These are phyloP conservation scores for Fusarium floridanum DNA, from an alignment of 2,329 filamentous ascomycete genomes.

Conservation along the genomic window DNA sequence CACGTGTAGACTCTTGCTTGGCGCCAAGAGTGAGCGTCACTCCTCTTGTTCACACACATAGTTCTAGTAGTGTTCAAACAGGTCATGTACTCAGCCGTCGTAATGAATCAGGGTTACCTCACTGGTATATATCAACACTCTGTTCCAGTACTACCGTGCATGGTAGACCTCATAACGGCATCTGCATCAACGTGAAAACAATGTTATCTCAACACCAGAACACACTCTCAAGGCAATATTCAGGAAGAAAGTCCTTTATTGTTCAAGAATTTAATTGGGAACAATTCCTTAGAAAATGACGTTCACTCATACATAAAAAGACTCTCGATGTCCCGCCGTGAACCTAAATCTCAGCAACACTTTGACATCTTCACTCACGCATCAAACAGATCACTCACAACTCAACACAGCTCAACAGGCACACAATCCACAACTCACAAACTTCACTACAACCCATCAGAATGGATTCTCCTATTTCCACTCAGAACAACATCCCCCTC, in stretches of 20 bases:
- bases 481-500: not conserved
- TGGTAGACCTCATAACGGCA: not conserved
- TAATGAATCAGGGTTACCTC: not conserved
- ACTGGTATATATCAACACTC: not conserved
- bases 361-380: not conserved
- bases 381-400: not conserved
- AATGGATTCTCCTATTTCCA: not conserved
- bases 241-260: too few species aligned
- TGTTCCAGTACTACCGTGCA: not conserved
- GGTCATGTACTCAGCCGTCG: not conserved
- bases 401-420: not conserved
- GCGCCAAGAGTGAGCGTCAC: not conserved
- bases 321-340: not conserved
- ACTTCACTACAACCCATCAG: not conserved
- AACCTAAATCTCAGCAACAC: not conserved
- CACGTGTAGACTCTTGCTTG: not conserved
- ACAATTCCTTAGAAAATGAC: fast-evolving
- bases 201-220: not conserved
- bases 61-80: not conserved
- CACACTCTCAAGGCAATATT: not conserved
- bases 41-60: not conserved
- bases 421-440: not conserved
- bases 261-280: not conserved
- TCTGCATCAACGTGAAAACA: not conserved
- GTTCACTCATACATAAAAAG: not conserved